Conservation (phyloP, 1,284 basidiomycete species). For the Takashimella tepidaria region DNA sequence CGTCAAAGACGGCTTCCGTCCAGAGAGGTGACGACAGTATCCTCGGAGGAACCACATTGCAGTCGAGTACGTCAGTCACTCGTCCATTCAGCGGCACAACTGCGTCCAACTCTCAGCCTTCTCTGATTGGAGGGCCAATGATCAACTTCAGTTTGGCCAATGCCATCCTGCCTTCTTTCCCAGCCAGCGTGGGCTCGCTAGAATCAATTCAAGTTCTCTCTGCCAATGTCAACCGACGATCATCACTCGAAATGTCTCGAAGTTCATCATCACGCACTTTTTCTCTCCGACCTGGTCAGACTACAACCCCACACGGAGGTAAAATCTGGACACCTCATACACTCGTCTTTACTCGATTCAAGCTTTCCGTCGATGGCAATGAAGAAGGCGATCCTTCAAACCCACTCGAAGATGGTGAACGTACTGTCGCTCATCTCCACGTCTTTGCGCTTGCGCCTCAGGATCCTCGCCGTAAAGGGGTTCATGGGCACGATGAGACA, state of each 20-base stretch:
- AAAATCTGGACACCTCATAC: slow-evolving; percentile 15
- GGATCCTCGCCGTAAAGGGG: not conserved
- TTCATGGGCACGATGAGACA: not conserved
- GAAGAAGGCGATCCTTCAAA: not conserved
- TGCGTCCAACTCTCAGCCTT: not conserved
- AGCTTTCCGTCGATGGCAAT: slow-evolving; percentile 4
- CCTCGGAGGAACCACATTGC: not conserved
- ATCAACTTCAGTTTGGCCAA: not conserved
- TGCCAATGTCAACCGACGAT: slow-evolving; percentile 19
- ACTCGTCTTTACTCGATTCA: slow-evolving; percentile 16
- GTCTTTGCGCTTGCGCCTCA: slow-evolving; percentile 1
- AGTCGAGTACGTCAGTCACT: not conserved
- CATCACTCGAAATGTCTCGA: not conserved
- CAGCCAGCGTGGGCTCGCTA: slow-evolving; percentile 17
- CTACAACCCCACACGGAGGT: not conserved
- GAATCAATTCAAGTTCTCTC: slow-evolving; percentile 30
- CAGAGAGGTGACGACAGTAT: not conserved
- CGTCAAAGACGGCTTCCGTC: not conserved
- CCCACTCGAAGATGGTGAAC: slow-evolving; percentile 11
- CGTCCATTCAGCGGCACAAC: not conserved
- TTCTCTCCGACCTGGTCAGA: not conserved
- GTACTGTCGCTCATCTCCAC: slow-evolving; percentile 18
- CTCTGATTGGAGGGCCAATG: too few relatives aligned
- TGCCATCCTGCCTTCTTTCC: slow-evolving; percentile 30
- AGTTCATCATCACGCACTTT: not conserved